Conservation (phyloP, 768 basidiomycete genomes). For the Panellus pusillus region DNA sequence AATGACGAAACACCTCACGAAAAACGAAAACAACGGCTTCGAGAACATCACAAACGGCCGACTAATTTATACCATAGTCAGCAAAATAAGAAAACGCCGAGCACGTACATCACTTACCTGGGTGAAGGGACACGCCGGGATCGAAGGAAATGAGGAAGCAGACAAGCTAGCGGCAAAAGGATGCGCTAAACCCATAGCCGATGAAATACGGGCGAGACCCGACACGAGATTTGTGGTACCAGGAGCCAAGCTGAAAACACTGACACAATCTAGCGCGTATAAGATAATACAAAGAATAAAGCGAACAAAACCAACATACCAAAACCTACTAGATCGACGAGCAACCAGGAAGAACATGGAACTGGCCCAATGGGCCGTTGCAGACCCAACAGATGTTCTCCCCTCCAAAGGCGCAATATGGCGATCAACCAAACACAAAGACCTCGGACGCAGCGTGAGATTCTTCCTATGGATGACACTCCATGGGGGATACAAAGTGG, state of each 20-base stretch:
- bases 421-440: not conserved
- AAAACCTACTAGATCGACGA: too few species aligned
- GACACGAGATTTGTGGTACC: conserved; percentile 5
- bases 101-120: conserved; percentile 25
- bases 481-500: not conserved
- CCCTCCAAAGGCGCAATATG: not conserved
- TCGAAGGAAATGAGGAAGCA: conserved; percentile 25
- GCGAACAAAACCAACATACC: too few species aligned
- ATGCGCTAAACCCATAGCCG: too few species aligned
- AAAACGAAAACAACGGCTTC: not conserved
- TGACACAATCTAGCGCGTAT: conserved; percentile 19
- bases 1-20: not conserved
- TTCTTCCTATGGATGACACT: not conserved
- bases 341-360: too few species aligned
- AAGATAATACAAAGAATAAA: not conserved
- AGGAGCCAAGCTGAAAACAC: conserved; percentile 12
- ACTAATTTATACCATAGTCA: not conserved
- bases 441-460: not conserved
- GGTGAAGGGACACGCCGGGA: conserved; percentile 26
- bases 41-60: not conserved
- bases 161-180: conserved; percentile 16
- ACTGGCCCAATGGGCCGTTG: too few species aligned
- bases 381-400: too few species aligned
- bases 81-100: conserved; percentile 5
- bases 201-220: too few species aligned